Evolutionary conservation across 305 asterid species (phyloP), one percentile per base, ranked within the genome.

Genomic region (Fraxinus paxiana): DNA sequence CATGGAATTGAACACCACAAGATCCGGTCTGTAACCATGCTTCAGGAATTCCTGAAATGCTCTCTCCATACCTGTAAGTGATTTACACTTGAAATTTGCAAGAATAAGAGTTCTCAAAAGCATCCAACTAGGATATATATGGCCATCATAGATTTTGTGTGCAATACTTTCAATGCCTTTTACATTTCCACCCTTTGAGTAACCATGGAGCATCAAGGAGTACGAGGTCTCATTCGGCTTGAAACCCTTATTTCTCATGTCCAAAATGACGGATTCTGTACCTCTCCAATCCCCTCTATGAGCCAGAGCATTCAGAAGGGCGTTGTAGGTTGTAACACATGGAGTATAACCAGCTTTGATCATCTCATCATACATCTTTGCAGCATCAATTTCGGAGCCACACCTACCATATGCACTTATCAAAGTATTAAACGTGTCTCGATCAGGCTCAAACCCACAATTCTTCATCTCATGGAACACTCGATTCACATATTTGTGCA

Each of bases 381-480:
- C 90, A 56, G 96, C 98, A 80, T 91, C 83, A 37, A 92, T 85
- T 35, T 90, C 92, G 12, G 91, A 89, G 6, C 97, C 98, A 63
- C 96, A 92, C 87, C 98, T 90, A 7, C 98, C 99, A 46, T 92
- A 92, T 6, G 97, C 96, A 87, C 93, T 87, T 81, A 93, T 95
- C 88, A 95, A 87, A 54, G 97, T 91, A 78, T 93, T 95, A 70
- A 93, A 95, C 38, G 99, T 95, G 69, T 93, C 96, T 28, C 98
- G 84, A 61, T 92, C 92, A 7, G 99, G 99, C 89, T 95, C 94
- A 79, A 91, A 93, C 38, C 99, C 99, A 38, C 95, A 88, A 26
- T 89, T 91, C 87, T 90, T 92, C 99, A 93, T 95, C 94, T 90
- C 94, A 3, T 84, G 88, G 79, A 95, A 91, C 81, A 93, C 92